Conservation (phyloP, 371 early-diverging fungal genomes). For the Synchytrium microbalum region DNA sequence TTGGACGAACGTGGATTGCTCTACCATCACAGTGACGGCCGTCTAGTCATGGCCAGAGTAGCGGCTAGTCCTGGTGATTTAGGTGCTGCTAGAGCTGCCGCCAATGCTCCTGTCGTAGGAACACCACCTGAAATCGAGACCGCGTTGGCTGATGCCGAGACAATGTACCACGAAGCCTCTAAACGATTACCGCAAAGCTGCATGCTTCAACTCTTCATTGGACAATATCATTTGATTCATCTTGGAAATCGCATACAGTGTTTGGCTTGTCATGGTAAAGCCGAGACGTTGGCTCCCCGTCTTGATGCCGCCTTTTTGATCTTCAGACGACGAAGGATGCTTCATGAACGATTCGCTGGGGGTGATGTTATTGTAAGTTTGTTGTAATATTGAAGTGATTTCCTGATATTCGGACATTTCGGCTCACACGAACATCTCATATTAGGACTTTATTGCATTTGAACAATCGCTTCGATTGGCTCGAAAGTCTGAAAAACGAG, state of each 20-base stretch:
- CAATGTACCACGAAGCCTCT: conserved; percentile 10
- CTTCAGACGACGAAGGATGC: conserved; percentile 25
- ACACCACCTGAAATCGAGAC: conserved; percentile 2
- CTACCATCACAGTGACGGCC: conserved; percentile 8
- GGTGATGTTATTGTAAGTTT: conserved; percentile 36
- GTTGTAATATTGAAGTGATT: conserved; percentile 12
- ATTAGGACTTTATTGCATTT: conserved; percentile 5
- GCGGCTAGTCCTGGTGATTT: background rate
- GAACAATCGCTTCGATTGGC: conserved; percentile 2
- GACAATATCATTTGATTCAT: conserved; percentile 24
- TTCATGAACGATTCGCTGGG: conserved; percentile 27
- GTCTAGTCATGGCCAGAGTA: background rate
- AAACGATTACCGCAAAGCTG: conserved; percentile 19
- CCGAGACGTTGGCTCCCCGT: conserved; percentile 16
- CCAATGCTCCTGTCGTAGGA: background rate
- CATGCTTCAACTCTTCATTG: conserved; percentile 24
- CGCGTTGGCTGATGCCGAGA: conserved; percentile 17
- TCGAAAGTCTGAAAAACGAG: conserved; percentile 20
- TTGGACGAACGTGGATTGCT: conserved; percentile 18
- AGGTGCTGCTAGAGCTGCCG: background rate
- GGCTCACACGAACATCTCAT: background rate
- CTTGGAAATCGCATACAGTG: conserved; percentile 30
- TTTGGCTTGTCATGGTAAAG: conserved; percentile 21
- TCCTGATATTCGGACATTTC: background rate
- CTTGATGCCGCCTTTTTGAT: conserved; percentile 34